These are phyloP conservation scores for Lantana camara DNA, from an alignment of 257 asterid species.

Conservation along the genomic window DNA sequence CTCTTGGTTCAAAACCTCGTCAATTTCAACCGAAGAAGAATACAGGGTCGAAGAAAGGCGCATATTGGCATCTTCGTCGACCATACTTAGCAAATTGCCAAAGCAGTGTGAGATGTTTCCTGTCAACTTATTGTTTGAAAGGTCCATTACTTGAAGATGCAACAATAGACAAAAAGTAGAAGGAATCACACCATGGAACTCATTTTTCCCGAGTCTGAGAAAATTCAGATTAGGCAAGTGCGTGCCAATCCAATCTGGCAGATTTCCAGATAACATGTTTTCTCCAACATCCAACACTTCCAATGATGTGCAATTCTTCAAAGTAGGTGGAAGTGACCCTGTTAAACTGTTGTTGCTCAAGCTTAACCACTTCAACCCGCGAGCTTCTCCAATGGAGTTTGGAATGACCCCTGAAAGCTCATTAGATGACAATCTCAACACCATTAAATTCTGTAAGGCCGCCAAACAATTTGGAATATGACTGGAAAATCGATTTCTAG, in stretches of 20 bases:
- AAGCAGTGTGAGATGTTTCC: too few relatives aligned
- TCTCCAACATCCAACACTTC: background rate
- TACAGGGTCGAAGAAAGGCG: too few relatives aligned
- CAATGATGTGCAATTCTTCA: background rate
- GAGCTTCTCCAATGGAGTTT: background rate
- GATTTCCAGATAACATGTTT: background rate
- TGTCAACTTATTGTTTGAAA: too few relatives aligned
- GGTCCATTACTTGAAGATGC: too few relatives aligned
- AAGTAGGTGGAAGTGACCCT: constrained; percentile 3
- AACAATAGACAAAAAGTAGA: too few relatives aligned
- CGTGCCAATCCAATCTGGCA: too few relatives aligned
- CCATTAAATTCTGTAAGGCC: background rate
- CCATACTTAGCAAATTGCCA: too few relatives aligned
- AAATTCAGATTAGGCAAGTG: too few relatives aligned
- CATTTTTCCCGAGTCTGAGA: too few relatives aligned
- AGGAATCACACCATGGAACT: too few relatives aligned
- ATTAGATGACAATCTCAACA: background rate
- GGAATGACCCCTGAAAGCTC: background rate
- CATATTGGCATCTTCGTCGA: too few relatives aligned
- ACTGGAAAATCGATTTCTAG: constrained; percentile 4
- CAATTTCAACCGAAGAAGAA: too few relatives aligned
- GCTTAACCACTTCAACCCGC: background rate
- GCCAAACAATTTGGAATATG: constrained; percentile 6
- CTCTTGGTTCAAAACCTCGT: background rate
- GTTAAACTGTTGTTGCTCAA: background rate